Evolutionary conservation across 2,329 filamentous ascomycete genomes (phyloP), one percentile per base, ranked within the genome.

Genomic region (Talaromyces sp.): DNA sequence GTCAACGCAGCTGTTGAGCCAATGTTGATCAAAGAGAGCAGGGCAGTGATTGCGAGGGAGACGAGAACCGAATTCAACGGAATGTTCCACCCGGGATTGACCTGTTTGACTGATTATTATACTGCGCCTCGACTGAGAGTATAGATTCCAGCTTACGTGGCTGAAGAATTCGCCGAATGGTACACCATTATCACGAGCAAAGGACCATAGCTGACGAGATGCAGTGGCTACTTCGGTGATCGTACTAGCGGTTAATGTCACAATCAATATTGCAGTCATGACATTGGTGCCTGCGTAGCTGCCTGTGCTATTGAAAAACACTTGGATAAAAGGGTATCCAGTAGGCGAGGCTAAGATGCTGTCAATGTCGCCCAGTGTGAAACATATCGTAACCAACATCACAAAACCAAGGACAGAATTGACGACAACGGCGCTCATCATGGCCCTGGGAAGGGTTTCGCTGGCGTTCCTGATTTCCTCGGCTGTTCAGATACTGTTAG

Each of bases 271-370:
- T 3, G 78, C 72, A 0, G 80, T 77, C 82, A 86, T 84, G 27
- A 81, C 78, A 2, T 81, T 80, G 0, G 84, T 82, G 0, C 80
- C 84, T 1, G 77, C 79, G 2, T 78, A 72, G n/a, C 80, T 83
- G 1, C 79, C 75, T 1, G 84, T 83, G 1, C 81, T 81, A 43
- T 85, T 80, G 67, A 79, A 78, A 66, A 87, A 87, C 22, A 87
- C 80, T 59, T 85, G 79, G 69, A 89, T 87, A 67, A 87, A 87
- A 0, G 87, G 85, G 60, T 84, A 86, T 0, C 80, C 81, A 0
- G 84, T 84, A 0, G 78, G 77, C 0, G 79, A 80, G 0, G 73
- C 72, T 2, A 84, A 71, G 0, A 82, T 78, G 0, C 70, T 72
- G 9, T 81, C 76, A 13, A 84, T 73, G 62, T 87, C 79, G 2